Evolutionary conservation across 192 early-diverging fungal genomes (phyloP), one percentile per base, ranked within the genome.

Genomic region (Linnemannia exigua): DNA sequence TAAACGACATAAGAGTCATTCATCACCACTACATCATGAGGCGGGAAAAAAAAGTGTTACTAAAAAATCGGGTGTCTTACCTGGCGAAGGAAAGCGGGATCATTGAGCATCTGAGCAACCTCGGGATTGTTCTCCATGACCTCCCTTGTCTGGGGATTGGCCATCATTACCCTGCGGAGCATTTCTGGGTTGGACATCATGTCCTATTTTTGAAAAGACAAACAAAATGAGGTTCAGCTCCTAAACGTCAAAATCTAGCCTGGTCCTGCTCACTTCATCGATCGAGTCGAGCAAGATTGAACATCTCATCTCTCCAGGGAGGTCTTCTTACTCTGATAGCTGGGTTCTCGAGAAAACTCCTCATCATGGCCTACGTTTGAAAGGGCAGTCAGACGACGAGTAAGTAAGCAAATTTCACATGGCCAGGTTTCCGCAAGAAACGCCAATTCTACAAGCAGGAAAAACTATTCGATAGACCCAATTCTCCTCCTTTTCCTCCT

Each of bases 121-220:
- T 93, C 93, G 37, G 93, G 93, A 63, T 93, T 92, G 61, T 90
- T 87, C 50, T 93, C 93, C 67, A 93, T 88, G 82, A 93, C 88
- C 44, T 89, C 80, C 46, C 88, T 68, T 79, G 91, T 93, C 47
- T 91, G 90, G 25, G 92, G 92, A 71, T 93, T 92, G 36, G 89
- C 84, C 92, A 93, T 93, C 80, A 93, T 90, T 74, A 93, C 92
- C 41, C 90, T 89, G 70, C 91, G 87, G 74, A 93, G 88, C 44
- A 93, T 82, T 51, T 92, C 91, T 79, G 87, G 88, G 76, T 89
- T 89, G 25, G 88, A 82, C 66, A 89, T 79, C 67, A 89, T 70
- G 37, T 89, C 85, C 88, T 89, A 76, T 73, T 70, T 33, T 19
- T 67, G 61, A 44, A 69, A 41, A 70, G 51, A 71, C 36, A 25